Conservation (phyloP, 805 yeast genomes). For the Ogataea glucozyma region DNA sequence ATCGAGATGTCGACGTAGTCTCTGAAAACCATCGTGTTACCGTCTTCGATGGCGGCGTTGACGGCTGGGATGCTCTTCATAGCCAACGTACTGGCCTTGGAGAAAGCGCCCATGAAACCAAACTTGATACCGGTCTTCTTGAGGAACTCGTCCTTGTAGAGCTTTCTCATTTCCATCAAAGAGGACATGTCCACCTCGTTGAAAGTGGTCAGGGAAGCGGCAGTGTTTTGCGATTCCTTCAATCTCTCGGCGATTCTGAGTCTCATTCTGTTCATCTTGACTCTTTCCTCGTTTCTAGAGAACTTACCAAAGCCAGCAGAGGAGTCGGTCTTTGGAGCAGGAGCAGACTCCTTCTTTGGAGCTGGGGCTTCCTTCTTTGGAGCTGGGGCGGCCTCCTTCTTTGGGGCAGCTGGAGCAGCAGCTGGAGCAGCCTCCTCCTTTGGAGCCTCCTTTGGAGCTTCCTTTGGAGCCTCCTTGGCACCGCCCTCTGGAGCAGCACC, state of each 20-base stretch:
- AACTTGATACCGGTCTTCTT: constrained; percentile 92
- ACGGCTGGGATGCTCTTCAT: constrained; percentile 94
- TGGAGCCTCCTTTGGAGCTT: constrained; percentile 40
- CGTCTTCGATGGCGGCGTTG: constrained; percentile 90
- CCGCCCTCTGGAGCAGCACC: constrained; percentile 67
- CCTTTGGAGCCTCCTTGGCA: constrained; percentile 33
- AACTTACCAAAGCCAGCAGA: constrained; percentile 50
- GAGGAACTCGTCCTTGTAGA: constrained; percentile 94
- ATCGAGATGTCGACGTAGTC: constrained; percentile 94
- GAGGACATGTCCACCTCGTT: constrained; percentile 97
- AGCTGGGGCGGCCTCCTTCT: constrained; percentile 35
- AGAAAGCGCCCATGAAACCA: constrained; percentile 98
- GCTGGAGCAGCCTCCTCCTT: constrained; percentile 30
- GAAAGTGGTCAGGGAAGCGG: constrained; percentile 96
- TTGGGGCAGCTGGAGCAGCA: constrained; percentile 30
- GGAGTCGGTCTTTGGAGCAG: constrained; percentile 27
- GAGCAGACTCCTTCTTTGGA: constrained; percentile 21
- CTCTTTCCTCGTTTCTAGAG: constrained; percentile 84
- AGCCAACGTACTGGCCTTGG: constrained; percentile 90
- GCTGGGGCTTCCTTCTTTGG: constrained; percentile 20
- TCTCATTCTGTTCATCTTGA: constrained; percentile 99
- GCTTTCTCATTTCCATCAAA: constrained; percentile 89
- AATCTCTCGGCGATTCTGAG: constrained; percentile 97
- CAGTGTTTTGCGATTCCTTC: constrained; percentile 98
- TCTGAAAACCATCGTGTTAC: constrained; percentile 91